phyloP scores from a whole-genome alignment of 148 eudicot species.

The Fagopyrum tataricum region DNA sequence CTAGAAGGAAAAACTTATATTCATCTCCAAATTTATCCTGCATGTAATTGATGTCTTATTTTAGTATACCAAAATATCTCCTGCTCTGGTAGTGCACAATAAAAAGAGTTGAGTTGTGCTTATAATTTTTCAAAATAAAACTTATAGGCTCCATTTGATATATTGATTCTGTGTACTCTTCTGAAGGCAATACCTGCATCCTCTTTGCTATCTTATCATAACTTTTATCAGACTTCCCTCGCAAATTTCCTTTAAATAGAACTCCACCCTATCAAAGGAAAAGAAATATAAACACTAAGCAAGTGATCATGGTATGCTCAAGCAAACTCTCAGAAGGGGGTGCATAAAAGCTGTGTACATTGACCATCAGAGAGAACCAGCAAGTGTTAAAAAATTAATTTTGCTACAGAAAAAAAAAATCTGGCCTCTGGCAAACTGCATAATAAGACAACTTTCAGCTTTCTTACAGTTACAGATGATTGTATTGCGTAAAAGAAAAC shows the following conservation, averaged over 20 bases:
- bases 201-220: conserved; percentile 79
- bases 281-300: background rate
- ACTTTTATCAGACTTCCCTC: conserved; percentile 75
- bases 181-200: conserved; percentile 49
- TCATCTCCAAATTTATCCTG: conserved; percentile 89
- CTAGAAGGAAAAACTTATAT: conserved; percentile 76
- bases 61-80: background rate
- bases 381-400: background rate
- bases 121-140: background rate
- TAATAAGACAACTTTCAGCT: background rate
- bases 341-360: background rate
- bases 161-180: background rate
- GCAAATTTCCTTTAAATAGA: conserved; percentile 85
- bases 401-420: too few species aligned
- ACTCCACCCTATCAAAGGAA: conserved; percentile 63
- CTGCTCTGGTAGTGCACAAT: background rate
- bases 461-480: background rate
- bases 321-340: background rate
- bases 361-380: background rate
- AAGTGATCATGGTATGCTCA: background rate
- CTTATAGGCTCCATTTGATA: background rate
- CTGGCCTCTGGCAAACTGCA: too few species aligned
- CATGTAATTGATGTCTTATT: conserved; percentile 10
- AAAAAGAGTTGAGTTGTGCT: background rate
- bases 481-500: background rate